A percentile compares a stretch with the other conserved stretches of the same genome.
phyloP scores from a whole-genome alignment of 1,284 basidiomycete genomes.

The Bondarzewia mesenterica region DNA sequence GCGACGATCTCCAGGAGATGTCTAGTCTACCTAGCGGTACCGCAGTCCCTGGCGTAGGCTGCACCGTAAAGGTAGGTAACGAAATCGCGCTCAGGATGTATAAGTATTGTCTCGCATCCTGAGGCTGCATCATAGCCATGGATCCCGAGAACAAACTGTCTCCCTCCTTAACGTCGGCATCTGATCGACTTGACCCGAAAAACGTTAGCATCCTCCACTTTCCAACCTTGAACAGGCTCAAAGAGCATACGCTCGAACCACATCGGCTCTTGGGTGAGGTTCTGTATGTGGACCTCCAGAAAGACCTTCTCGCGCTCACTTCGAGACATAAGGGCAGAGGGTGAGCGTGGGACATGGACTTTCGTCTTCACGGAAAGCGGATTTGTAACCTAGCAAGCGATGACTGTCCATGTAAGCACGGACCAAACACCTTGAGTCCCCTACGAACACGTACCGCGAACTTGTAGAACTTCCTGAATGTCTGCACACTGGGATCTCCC shows the following conservation, averaged over 20 bases:
- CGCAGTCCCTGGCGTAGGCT: conserved; percentile 55
- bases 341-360: conserved; percentile 67
- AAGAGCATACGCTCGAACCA: conserved; percentile 71
- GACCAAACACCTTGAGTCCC: no score
- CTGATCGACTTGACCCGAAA: conserved; percentile 14
- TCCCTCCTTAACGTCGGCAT: conserved; percentile 17
- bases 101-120: conserved; percentile 77
- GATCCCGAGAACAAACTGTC: conserved; percentile 50
- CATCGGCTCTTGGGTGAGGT: conserved; percentile 69
- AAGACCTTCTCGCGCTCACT: conserved; percentile 71
- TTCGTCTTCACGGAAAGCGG: conserved; percentile 88
- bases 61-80: conserved; percentile 38
- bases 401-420: no score
- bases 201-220: conserved; percentile 45
- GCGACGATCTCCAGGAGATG: conserved; percentile 74
- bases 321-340: conserved; percentile 56
- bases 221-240: conserved; percentile 67
- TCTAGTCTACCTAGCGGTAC: conserved; percentile 76
- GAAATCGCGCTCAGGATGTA: conserved; percentile 63
- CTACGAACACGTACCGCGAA: conserved; percentile 60
- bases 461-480: conserved; percentile 84
- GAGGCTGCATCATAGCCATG: conserved; percentile 66
- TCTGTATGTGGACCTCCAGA: conserved; percentile 84
- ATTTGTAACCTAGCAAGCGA: conserved; percentile 83
- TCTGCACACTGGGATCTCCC: conserved; percentile 51